phyloP scores from a whole-genome alignment of 2,329 filamentous ascomycete species.

The Cladophialophora immunda region DNA sequence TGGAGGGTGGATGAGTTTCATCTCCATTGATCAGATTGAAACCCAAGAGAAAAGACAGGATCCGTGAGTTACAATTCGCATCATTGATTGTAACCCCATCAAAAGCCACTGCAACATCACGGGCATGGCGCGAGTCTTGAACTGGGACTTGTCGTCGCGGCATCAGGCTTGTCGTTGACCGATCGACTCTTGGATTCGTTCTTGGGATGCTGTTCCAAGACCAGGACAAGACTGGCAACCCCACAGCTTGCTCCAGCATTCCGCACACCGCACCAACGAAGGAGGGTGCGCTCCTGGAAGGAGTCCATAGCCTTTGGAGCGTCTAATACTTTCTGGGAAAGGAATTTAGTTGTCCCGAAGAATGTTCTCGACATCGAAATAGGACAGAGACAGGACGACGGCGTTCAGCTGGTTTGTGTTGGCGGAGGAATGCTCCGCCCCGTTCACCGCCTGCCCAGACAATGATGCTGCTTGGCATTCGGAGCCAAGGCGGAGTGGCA shows the following conservation, averaged over 20 bases:
- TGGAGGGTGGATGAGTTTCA: neutral
- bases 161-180: conserved; percentile 15
- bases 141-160: conserved; percentile 7
- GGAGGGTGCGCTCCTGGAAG: neutral
- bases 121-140: conserved; percentile 5
- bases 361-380: neutral
- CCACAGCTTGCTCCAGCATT: conserved; percentile 21
- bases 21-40: conserved; percentile 6
- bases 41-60: conserved; percentile 5
- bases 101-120: conserved; percentile 12
- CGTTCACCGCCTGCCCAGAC: conserved; percentile 14
- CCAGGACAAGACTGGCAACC: conserved; percentile 15
- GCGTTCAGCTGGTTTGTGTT: neutral
- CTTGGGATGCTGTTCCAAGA: conserved; percentile 21
- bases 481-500: conserved; percentile 7
- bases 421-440: conserved; percentile 12
- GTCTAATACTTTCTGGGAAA: neutral
- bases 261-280: neutral
- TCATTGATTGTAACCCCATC: conserved; percentile 18
- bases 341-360: neutral
- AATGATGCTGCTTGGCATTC: conserved; percentile 16
- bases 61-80: neutral
- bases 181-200: conserved; percentile 17
- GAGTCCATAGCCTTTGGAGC: neutral
- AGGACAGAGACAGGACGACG: neutral